A percentile compares a stretch with the other conserved stretches of the same genome.
Conservation (phyloP, 169 alveolate genomes). For the Plasmodium berghei region DNA sequence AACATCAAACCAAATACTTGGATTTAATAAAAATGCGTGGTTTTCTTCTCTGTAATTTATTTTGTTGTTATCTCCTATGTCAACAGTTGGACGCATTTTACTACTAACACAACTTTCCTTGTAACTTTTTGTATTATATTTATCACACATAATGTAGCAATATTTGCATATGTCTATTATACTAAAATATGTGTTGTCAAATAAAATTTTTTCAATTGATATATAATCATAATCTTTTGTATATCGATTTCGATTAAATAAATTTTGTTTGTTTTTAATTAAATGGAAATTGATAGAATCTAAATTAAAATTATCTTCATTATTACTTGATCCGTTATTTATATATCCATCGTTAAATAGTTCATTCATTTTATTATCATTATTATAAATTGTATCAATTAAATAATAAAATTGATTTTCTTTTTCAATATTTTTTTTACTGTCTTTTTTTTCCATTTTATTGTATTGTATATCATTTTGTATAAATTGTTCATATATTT, state of each 20-base stretch:
- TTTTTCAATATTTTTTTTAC: too few relatives aligned
- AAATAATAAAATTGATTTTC: too few relatives aligned
- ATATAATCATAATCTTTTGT: conserved; percentile 67
- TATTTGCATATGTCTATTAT: conserved; percentile 70
- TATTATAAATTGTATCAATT: neutral
- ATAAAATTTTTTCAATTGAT: conserved; percentile 64
- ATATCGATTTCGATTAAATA: conserved; percentile 38
- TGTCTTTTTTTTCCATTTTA: neutral
- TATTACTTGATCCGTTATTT: neutral
- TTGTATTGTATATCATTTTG: neutral
- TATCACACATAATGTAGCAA: conserved; percentile 51
- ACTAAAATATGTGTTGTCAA: conserved; percentile 62
- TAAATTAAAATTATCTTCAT: conserved; percentile 1
- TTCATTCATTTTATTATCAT: conserved; percentile 18
- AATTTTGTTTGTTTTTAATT: conserved; percentile 24
- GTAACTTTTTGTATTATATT: conserved; percentile 3
- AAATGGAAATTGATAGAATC: conserved; percentile 39
- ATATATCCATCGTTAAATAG: conserved; percentile 3
- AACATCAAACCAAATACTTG: conserved; percentile 72
- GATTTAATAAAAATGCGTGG: conserved; percentile 28
- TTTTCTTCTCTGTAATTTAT: conserved; percentile 11
- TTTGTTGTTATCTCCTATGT: neutral
- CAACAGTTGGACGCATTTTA: too few relatives aligned
- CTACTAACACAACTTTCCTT: too few relatives aligned
- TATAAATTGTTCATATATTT: neutral